Percentiles rank a stretch among this genome's conserved stretches.
These are phyloP conservation scores for Russula ochroleuca DNA, from an alignment of 768 basidiomycete species.

Conservation along the genomic window DNA sequence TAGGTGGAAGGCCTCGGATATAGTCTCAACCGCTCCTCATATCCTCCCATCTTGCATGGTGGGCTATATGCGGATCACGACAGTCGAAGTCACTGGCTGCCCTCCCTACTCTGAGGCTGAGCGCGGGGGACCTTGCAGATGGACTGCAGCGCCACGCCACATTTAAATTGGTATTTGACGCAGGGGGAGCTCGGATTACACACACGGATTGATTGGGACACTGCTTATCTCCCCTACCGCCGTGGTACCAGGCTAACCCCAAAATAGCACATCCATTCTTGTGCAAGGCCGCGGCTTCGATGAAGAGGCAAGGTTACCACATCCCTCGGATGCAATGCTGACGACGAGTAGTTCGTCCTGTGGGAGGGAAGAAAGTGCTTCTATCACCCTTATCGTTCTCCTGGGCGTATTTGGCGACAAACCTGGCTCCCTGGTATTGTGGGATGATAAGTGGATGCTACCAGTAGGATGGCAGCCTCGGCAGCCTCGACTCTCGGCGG, in stretches of 20 bases:
- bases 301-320: conserved; percentile 35
- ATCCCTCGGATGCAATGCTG: too few species aligned
- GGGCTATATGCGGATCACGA: conserved; percentile 10
- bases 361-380: conserved; percentile 60
- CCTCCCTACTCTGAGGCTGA: conserved; percentile 68
- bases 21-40: conserved; percentile 50
- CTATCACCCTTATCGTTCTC: conserved; percentile 3
- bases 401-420: conserved; percentile 48
- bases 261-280: not conserved
- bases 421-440: conserved; percentile 56
- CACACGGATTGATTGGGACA: conserved; percentile 34
- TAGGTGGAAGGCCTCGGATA: conserved; percentile 53
- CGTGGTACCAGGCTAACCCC: not conserved
- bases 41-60: conserved; percentile 41
- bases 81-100: conserved; percentile 26
- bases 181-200: conserved; percentile 37
- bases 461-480: conserved; percentile 48
- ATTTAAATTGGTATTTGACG: conserved; percentile 30
- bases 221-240: conserved; percentile 15
- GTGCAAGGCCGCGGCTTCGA: conserved; percentile 42
- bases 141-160: too few species aligned
- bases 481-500: conserved; percentile 72
- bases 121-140: conserved; percentile 21
- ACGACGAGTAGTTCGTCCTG: too few species aligned
- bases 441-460: conserved; percentile 66